phyloP scores from a whole-genome alignment of 2,329 filamentous ascomycete genomes.

The Pestalotiopsis sp. region DNA sequence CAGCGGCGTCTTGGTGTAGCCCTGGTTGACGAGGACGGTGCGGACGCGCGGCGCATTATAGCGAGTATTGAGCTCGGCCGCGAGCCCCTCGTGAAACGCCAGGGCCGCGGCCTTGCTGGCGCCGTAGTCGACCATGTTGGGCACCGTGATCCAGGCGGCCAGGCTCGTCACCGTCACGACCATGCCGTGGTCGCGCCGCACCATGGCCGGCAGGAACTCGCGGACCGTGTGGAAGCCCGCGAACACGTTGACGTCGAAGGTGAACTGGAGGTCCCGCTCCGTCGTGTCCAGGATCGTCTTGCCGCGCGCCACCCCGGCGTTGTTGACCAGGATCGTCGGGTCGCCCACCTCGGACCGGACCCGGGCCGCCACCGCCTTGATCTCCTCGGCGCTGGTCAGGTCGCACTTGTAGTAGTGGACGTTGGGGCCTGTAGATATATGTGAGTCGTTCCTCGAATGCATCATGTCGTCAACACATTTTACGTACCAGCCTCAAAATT shows the following conservation, averaged over 20 bases:
- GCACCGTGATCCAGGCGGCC: slow-evolving; percentile 55
- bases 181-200: slow-evolving; percentile 54
- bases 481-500: slow-evolving; percentile 27
- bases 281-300: slow-evolving; percentile 49
- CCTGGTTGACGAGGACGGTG: slow-evolving; percentile 68
- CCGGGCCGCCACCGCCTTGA: slow-evolving; percentile 41
- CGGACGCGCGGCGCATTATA: slow-evolving; percentile 60
- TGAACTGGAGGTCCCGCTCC: slow-evolving; percentile 45
- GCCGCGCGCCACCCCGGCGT: slow-evolving; percentile 44
- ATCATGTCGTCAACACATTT: background rate
- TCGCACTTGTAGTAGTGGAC: slow-evolving; percentile 75
- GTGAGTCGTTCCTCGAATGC: background rate
- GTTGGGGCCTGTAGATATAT: slow-evolving; percentile 45
- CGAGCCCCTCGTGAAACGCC: slow-evolving; percentile 61
- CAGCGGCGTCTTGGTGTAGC: slow-evolving; percentile 63
- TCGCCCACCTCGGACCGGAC: slow-evolving; percentile 43
- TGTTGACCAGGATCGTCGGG: slow-evolving; percentile 40
- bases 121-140: slow-evolving; percentile 62
- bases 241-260: slow-evolving; percentile 56
- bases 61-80: slow-evolving; percentile 50
- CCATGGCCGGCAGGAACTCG: slow-evolving; percentile 56
- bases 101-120: slow-evolving; percentile 61
- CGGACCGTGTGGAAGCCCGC: slow-evolving; percentile 52
- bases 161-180: slow-evolving; percentile 59
- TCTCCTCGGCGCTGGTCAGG: slow-evolving; percentile 60